Conservation (phyloP, 176 grass and related monocot genomes). For the Juncus effusus region DNA sequence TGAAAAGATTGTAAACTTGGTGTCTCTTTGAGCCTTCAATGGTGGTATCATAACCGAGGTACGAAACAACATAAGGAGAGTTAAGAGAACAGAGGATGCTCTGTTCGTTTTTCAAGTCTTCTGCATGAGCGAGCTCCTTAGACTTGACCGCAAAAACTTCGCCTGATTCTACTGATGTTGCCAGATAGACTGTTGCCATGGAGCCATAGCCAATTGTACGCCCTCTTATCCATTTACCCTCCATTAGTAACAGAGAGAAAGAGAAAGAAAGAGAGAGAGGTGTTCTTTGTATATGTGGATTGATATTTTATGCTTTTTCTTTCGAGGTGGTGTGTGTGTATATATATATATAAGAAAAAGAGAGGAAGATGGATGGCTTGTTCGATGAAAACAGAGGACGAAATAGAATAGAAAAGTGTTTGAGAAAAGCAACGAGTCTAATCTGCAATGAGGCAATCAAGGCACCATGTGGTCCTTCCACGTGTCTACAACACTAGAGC, state of each 20-base stretch:
- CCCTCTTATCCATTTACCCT: constrained; percentile 37
- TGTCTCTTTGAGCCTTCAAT: background rate
- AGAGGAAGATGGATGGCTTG: constrained; percentile 6
- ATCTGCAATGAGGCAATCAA: background rate
- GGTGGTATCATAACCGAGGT: constrained; percentile 41
- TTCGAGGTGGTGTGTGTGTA: background rate
- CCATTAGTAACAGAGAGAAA: background rate
- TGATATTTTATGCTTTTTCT: background rate
- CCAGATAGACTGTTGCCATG: constrained; percentile 56
- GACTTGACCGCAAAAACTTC: constrained; percentile 74
- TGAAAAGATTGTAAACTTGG: constrained; percentile 35
- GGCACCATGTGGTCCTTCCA: background rate
- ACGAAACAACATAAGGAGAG: constrained; percentile 56
- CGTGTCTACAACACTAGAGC: constrained; percentile 9
- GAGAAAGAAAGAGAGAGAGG: background rate
- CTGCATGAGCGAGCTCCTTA: constrained; percentile 5
- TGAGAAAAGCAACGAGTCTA: constrained; percentile 7
- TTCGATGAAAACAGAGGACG: background rate
- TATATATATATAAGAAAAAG: background rate
- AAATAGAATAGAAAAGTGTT: background rate
- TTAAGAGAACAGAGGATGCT: constrained; percentile 31
- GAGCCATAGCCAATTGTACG: constrained; percentile 52
- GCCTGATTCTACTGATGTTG: constrained; percentile 34
- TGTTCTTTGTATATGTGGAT: background rate
- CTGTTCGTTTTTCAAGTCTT: constrained; percentile 41